These are phyloP conservation scores for Cytospora mali DNA, from an alignment of 2,329 filamentous ascomycete species.

Conservation along the genomic window DNA sequence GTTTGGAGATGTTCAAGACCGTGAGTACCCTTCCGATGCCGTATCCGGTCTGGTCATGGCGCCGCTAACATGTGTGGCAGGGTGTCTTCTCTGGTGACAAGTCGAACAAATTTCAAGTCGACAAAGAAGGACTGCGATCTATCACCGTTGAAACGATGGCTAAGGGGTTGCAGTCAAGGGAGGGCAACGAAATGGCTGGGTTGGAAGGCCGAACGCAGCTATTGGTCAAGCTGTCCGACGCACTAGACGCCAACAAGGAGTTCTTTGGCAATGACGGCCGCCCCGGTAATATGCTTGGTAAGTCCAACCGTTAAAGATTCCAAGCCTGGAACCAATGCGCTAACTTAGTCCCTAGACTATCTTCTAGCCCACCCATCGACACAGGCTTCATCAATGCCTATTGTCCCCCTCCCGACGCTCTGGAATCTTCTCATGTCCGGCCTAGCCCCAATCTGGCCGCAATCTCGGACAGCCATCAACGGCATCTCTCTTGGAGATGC, in stretches of 20 bases:
- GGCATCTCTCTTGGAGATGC: constrained; percentile 88
- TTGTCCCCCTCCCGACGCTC: constrained; percentile 82
- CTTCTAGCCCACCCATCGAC: constrained; percentile 91
- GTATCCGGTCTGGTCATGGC: neutral
- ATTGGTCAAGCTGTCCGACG: constrained; percentile 72
- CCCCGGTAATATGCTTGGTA: constrained; percentile 89
- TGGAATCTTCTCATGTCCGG: constrained; percentile 92
- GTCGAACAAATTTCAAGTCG: constrained; percentile 83
- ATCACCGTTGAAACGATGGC: constrained; percentile 76
- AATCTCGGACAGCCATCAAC: constrained; percentile 82
- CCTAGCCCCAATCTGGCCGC: constrained; percentile 84
- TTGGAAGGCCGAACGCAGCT: constrained; percentile 83
- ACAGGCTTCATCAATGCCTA: constrained; percentile 83
- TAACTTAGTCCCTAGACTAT: constrained; percentile 66
- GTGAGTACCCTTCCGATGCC: constrained; percentile 37
- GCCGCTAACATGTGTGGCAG: constrained; percentile 36
- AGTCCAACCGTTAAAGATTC: constrained; percentile 46
- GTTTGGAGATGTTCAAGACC: constrained; percentile 88
- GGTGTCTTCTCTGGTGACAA: constrained; percentile 85
- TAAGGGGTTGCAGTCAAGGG: constrained; percentile 80
- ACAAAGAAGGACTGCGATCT: constrained; percentile 75
- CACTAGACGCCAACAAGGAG: constrained; percentile 73
- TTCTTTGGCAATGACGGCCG: constrained; percentile 83
- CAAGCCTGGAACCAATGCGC: constrained; percentile 19
- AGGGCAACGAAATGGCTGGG: constrained; percentile 80